Evolutionary conservation across 2,329 filamentous ascomycete species (phyloP), one percentile per base, ranked within the genome.

Genomic region (Fusarium sp.): DNA sequence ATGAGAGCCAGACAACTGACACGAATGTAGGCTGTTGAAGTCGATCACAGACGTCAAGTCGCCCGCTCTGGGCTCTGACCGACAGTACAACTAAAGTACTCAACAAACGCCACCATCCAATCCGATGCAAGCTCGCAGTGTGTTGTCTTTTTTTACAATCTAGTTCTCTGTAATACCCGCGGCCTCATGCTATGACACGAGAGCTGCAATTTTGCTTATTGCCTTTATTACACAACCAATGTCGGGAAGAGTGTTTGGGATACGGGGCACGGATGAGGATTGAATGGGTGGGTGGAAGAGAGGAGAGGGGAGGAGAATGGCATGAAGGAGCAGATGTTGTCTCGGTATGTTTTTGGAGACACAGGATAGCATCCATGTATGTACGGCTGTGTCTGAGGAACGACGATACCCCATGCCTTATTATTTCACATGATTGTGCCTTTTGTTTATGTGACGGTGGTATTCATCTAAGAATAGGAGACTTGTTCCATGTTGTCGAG

Each of bases 131-230:
- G 64, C 66, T 66, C 30, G 48, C 45, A 64, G 67, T 67, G 58
- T 71, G 64, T 69, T 66, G 72, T 66, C 60, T 66, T 67, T 69
- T 69, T 71, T 72, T 63, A 67, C 66, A 64, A 67, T 71, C 67
- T 74, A 74, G 68, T 74, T 71, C 75, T 78, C 64, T 76, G 72
- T 78, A 78, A 78, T 78, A 78, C 77, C 77, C 76, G 74, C 77
- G 67, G 75, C 70, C 69, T 66, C 67, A n/a, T 66, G 23, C 39
- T 62, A 41, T 52, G 25, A 50, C 18, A 10, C 45, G 75, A 65
- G 63, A 68, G 70, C 60, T 52, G 72, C 73, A 75, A 73, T 73
- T 75, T 67, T 75, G 72, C 72, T 75, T 75, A 65, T 64, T 65
- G 72, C 54, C 64, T 75, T 74, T 70, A 75, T 72, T 58, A 73